Conservation (phyloP, 345 rosid genomes). For the Balakata baccata region DNA sequence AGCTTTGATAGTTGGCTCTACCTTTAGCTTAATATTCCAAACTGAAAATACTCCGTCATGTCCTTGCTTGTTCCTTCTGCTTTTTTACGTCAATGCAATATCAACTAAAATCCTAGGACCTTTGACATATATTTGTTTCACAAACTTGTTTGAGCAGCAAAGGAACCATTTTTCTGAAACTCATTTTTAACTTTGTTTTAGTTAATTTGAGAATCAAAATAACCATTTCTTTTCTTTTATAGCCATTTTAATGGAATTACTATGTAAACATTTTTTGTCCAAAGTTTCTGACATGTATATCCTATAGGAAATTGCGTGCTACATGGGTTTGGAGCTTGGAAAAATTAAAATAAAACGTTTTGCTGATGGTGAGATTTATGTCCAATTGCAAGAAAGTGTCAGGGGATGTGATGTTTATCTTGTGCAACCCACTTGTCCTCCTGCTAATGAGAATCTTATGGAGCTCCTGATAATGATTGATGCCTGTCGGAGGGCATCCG, state of each 20-base stretch:
- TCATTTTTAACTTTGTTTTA: not conserved
- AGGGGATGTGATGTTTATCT: slow-evolving; percentile 96
- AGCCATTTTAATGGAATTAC: not conserved
- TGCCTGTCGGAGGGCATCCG: slow-evolving; percentile 95
- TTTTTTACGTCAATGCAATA: no score
- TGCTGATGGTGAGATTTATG: slow-evolving; percentile 96
- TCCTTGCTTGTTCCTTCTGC: no score
- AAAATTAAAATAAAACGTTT: slow-evolving; percentile 85
- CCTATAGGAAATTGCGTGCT: slow-evolving; percentile 78
- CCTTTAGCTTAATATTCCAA: no score
- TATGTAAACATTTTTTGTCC: not conserved
- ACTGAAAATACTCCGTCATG: no score
- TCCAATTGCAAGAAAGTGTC: slow-evolving; percentile 97
- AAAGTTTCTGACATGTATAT: not conserved
- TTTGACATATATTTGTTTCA: not conserved
- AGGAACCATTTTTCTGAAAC: not conserved
- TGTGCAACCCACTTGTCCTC: slow-evolving; percentile 95
- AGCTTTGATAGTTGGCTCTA: not conserved
- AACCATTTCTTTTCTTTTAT: not conserved
- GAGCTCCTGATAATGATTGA: slow-evolving; percentile 93
- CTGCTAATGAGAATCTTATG: slow-evolving; percentile 98
- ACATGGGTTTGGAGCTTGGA: slow-evolving; percentile 93
- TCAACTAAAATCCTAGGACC: not conserved
- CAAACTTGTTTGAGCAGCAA: not conserved
- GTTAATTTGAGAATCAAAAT: not conserved